phyloP scores from a whole-genome alignment of 768 basidiomycete genomes.

The Cystobasidium tubakii region DNA sequence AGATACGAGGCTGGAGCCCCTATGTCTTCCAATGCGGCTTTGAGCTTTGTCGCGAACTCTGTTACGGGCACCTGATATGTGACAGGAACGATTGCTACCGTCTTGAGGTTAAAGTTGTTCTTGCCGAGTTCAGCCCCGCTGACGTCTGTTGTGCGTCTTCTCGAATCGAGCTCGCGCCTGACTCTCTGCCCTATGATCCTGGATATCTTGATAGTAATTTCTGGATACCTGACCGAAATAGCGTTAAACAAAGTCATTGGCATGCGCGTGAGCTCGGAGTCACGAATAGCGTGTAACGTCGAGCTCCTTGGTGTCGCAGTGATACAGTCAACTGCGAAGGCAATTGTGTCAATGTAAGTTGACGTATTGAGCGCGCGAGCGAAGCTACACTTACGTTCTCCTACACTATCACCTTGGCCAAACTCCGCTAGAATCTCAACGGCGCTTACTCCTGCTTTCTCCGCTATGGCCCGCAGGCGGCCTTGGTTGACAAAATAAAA shows the following conservation, averaged over 20 bases:
- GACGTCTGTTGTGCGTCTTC: slow-evolving; percentile 38
- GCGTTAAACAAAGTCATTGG: slow-evolving; percentile 96
- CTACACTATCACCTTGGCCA: slow-evolving; percentile 93
- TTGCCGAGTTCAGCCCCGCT: slow-evolving; percentile 57
- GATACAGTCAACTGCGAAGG: slow-evolving; percentile 73
- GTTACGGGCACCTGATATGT: slow-evolving; percentile 82
- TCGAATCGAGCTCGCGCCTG: slow-evolving; percentile 63
- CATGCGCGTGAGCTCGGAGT: slow-evolving; percentile 94
- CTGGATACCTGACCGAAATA: slow-evolving; percentile 53
- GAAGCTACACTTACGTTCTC: slow-evolving; percentile 54
- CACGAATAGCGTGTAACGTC: slow-evolving; percentile 94
- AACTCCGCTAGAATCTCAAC: slow-evolving; percentile 84
- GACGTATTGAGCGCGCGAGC: no score
- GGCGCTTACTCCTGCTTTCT: slow-evolving; percentile 63
- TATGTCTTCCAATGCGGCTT: slow-evolving; percentile 77
- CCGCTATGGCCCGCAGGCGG: slow-evolving; percentile 79
- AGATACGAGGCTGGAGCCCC: slow-evolving; percentile 89
- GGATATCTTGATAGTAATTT: slow-evolving; percentile 53
- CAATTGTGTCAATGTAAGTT: background rate
- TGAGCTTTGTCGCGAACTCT: slow-evolving; percentile 80
- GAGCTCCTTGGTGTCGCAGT: slow-evolving; percentile 78
- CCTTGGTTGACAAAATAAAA: slow-evolving; percentile 99
- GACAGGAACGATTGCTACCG: slow-evolving; percentile 82
- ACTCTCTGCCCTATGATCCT: slow-evolving; percentile 90
- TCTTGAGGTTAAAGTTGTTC: slow-evolving; percentile 79